Evolutionary conservation across 495 filamentous ascomycete species (phyloP).

Genomic region (Melanomma pulvis-pyrius): DNA sequence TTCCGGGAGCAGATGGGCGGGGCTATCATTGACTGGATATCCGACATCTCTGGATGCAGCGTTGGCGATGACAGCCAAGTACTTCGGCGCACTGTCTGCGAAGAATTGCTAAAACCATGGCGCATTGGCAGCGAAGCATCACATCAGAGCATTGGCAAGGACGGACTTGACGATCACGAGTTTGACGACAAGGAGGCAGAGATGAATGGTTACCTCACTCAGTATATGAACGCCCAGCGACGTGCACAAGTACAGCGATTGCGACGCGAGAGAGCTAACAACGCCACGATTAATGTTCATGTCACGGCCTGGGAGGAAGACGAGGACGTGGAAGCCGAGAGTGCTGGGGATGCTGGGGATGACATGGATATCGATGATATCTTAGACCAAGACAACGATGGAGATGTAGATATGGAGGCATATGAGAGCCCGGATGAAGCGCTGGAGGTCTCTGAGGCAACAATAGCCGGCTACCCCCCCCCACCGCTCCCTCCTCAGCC

Average conservation of each 20-base stretch:
- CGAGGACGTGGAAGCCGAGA: conserved; percentile 50
- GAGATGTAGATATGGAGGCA: conserved; percentile 63
- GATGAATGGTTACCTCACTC: conserved; percentile 17
- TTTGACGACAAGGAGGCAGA: conserved; percentile 44
- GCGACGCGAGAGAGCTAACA: conserved; percentile 15
- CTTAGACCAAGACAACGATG: conserved; percentile 36
- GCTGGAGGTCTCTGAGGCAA: conserved; percentile 65
- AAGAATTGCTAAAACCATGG: conserved; percentile 88
- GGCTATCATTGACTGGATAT: conserved; percentile 95
- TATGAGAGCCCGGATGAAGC: conserved; percentile 50
- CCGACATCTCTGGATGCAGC: conserved; percentile 88
- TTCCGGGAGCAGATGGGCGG: conserved; percentile 98
- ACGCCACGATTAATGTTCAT: conserved; percentile 52
- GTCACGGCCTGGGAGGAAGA: conserved; percentile 47
- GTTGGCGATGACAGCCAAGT: conserved; percentile 79
- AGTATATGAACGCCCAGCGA: conserved; percentile 23
- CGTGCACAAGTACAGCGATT: conserved; percentile 9
- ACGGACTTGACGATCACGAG: conserved; percentile 90
- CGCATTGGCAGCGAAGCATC: conserved; percentile 79
- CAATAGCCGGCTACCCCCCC: conserved; percentile 67
- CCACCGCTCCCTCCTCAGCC: conserved; percentile 64
- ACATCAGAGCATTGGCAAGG: conserved; percentile 79
- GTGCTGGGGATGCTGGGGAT: conserved; percentile 48
- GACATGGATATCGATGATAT: conserved; percentile 56
- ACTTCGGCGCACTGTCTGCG: conserved; percentile 78